These are phyloP conservation scores for Ophiostoma montium DNA, from an alignment of 2,329 filamentous ascomycete species.

Conservation along the genomic window DNA sequence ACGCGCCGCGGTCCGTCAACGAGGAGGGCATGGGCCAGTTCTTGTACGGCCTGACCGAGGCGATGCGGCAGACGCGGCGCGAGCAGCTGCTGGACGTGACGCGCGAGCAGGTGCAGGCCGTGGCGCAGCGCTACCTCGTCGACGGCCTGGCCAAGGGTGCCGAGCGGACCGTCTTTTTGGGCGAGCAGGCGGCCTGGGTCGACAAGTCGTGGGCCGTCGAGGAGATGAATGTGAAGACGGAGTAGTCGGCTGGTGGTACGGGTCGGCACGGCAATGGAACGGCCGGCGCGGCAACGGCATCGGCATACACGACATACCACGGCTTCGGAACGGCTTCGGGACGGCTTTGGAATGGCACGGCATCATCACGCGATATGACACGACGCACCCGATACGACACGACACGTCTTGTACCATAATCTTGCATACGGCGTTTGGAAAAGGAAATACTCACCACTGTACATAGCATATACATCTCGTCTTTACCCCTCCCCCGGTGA, in stretches of 20 bases:
- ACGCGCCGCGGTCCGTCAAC: conserved; percentile 78
- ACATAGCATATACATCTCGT: background rate
- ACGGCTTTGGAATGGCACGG: too few relatives aligned
- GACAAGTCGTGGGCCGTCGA: conserved; percentile 61
- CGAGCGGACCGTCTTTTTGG: conserved; percentile 59
- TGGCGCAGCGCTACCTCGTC: conserved; percentile 70
- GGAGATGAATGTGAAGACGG: conserved; percentile 53
- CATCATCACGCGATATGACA: too few relatives aligned
- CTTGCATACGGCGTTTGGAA: background rate
- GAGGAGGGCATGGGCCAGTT: conserved; percentile 80
- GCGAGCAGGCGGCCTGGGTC: conserved; percentile 70
- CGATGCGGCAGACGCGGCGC: conserved; percentile 76
- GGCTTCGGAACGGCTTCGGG: too few relatives aligned
- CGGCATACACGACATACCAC: too few relatives aligned
- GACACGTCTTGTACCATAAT: background rate
- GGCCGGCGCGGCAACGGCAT: too few relatives aligned
- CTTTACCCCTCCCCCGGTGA: background rate
- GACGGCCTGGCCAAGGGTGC: conserved; percentile 44
- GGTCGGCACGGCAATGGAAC: too few relatives aligned
- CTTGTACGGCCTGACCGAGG: conserved; percentile 68
- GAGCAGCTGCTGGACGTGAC: conserved; percentile 79
- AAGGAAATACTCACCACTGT: conserved; percentile 5
- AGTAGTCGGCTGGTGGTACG: conserved; percentile 13
- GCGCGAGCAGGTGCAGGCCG: conserved; percentile 62
- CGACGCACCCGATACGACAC: too few relatives aligned